Evolutionary conservation across 371 early-diverging fungal species (phyloP).

Genomic region (Circinella umbellata): DNA sequence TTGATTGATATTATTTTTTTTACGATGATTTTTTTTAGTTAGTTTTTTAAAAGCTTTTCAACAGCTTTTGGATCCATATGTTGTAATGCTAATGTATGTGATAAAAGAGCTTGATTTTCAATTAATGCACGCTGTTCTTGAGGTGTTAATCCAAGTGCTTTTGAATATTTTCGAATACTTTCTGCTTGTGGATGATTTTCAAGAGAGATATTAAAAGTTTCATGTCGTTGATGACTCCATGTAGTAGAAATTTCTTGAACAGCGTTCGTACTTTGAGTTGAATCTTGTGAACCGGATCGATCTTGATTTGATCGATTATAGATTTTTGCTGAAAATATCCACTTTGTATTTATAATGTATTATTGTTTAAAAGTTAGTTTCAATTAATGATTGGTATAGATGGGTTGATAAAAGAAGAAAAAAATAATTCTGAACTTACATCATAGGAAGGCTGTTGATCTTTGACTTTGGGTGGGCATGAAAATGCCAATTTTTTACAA

Average conservation of each 20-base stretch:
- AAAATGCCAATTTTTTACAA: conserved; percentile 43
- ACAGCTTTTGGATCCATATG: conserved; percentile 26
- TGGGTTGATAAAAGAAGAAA: too few relatives aligned
- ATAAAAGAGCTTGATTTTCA: conserved; percentile 39
- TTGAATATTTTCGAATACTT: conserved; percentile 38
- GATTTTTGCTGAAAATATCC: conserved; percentile 34
- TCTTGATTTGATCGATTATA: conserved; percentile 21
- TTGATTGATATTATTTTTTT: conserved; percentile 16
- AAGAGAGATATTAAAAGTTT: conserved; percentile 11
- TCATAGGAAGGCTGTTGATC: conserved; percentile 54
- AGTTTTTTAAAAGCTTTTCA: conserved; percentile 23
- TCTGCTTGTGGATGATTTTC: conserved; percentile 42
- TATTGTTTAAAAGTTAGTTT: background rate
- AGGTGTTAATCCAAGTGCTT: conserved; percentile 35
- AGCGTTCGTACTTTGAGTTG: conserved; percentile 9
- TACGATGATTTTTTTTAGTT: conserved; percentile 18
- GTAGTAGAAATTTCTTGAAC: conserved; percentile 9
- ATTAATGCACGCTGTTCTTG: conserved; percentile 41
- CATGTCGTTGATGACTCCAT: conserved; percentile 10
- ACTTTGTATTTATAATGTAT: conserved; percentile 18
- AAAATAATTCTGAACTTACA: conserved; percentile 22
- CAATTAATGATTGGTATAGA: too few relatives aligned
- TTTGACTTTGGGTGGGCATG: conserved; percentile 51
- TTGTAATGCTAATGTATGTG: conserved; percentile 34
- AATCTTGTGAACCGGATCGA: conserved; percentile 2